phyloP scores from a whole-genome alignment of 2,329 filamentous ascomycete species.

The Xylaria sp. region DNA sequence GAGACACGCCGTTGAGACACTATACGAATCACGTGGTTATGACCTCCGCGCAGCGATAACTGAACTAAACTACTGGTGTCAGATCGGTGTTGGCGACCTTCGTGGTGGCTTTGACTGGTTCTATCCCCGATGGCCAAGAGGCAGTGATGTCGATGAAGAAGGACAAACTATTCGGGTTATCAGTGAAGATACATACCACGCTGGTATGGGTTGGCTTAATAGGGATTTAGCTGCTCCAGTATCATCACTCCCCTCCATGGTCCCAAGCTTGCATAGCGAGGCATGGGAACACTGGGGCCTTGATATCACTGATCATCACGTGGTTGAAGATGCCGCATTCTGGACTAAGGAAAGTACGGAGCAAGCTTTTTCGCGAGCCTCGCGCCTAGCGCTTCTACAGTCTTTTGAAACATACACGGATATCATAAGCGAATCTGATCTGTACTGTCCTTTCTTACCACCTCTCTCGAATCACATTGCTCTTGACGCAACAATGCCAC shows the following conservation, averaged over 20 bases:
- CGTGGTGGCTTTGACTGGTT: constrained; percentile 92
- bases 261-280: constrained; percentile 69
- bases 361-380: constrained; percentile 6
- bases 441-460: constrained; percentile 58
- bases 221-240: constrained; percentile 59
- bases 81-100: constrained; percentile 90
- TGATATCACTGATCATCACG: constrained; percentile 64
- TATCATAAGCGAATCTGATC: constrained; percentile 69
- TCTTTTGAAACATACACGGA: constrained; percentile 62
- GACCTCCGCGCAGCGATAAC: constrained; percentile 83
- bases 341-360: constrained; percentile 39
- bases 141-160: constrained; percentile 69
- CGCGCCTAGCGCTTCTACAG: constrained; percentile 49
- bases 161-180: constrained; percentile 76
- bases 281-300: constrained; percentile 71
- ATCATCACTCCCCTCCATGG: constrained; percentile 49
- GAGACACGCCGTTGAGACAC: constrained; percentile 67
- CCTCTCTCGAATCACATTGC: constrained; percentile 47
- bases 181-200: constrained; percentile 78
- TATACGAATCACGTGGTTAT: constrained; percentile 71
- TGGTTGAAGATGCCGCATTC: constrained; percentile 45
- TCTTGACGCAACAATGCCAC: constrained; percentile 69
- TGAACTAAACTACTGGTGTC: constrained; percentile 95
- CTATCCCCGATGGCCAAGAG: constrained; percentile 75
- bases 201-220: constrained; percentile 78